Evolutionary conservation across 345 rosid genomes (phyloP).

Genomic region (Eutrema heterophyllum): DNA sequence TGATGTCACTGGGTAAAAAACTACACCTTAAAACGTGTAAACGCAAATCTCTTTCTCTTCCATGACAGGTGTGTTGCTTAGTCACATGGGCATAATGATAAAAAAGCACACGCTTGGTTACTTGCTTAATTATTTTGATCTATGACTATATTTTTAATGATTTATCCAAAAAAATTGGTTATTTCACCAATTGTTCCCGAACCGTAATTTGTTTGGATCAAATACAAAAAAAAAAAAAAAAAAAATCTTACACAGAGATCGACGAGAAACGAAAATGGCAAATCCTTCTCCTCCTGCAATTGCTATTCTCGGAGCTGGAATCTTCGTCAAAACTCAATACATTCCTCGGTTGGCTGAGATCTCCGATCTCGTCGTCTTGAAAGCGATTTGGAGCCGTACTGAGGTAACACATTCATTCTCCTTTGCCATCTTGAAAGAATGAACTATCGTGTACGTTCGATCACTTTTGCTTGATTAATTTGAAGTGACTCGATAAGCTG

Average conservation of each 20-base stretch:
- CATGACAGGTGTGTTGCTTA: too few species aligned
- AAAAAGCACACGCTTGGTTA: too few species aligned
- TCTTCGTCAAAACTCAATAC: constrained; percentile 85
- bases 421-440: neutral
- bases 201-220: constrained; percentile 8
- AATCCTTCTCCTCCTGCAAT: constrained; percentile 42
- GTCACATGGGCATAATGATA: too few species aligned
- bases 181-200: too few species aligned
- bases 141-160: too few species aligned
- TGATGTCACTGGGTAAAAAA: too few species aligned
- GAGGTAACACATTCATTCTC: constrained; percentile 40
- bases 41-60: too few species aligned
- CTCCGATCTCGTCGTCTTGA: constrained; percentile 61
- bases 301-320: constrained; percentile 88
- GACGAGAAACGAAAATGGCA: constrained; percentile 38
- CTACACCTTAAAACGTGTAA: too few species aligned
- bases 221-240: neutral
- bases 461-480: neutral
- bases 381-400: constrained; percentile 85
- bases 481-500: neutral
- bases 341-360: constrained; percentile 83
- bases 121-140: too few species aligned
- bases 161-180: too few species aligned
- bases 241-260: neutral
- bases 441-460: neutral